Base-by-base conservation (phyloP, 306 rosid genomes). In the Rosa lucieae region DNA sequence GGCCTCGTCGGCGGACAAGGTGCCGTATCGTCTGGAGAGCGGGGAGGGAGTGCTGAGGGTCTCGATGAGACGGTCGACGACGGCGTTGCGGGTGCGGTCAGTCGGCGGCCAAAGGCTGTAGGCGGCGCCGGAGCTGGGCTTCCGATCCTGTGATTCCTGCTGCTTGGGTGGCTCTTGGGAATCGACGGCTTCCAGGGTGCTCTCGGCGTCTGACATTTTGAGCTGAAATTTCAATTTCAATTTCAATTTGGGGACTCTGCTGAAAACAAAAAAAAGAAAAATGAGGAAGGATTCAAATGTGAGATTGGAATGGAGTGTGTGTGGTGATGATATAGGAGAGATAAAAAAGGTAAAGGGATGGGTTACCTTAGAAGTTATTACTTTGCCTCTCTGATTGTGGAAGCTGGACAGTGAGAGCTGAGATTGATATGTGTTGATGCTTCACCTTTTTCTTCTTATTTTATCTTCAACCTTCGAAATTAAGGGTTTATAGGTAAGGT, bases 41-140 rank as follows among this genome's bases (percentile, higher is more conserved):
- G 94, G 89, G 49, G 97, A 93, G 11, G 92, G 85, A 47, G 91
- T 82, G n/a, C 92, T 86, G 17, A 96, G 91, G 62, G 97, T 93
- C 84, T 93, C 98, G 71, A 89, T 85, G 32, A 96, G 74, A 76
- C 97, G 99, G 39, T 71, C 76, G 73, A 88, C 82, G 77, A 96
- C 98, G 58, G 98, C 98, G 7, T 91, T 93, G 77, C 99, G 99
- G 9, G 99, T 96, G 77, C 92, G 94, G 78, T 96, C 90, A 8
- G 98, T 82, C 51, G 99, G 98, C 3, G 99, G 99, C 99, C 99
- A 96, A 6, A 96, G 86, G 91, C 88, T 91, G 87, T 93, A 93
- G 48, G 87, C 86, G 48, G 86, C 37, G 81, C 80, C 23, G 65
- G 72, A 76, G 66, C 72, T 71, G n/a, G 85, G 77, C 49, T 80